phyloP scores from a whole-genome alignment of 371 early-diverging fungal genomes.

The Agmasoma carcini region DNA sequence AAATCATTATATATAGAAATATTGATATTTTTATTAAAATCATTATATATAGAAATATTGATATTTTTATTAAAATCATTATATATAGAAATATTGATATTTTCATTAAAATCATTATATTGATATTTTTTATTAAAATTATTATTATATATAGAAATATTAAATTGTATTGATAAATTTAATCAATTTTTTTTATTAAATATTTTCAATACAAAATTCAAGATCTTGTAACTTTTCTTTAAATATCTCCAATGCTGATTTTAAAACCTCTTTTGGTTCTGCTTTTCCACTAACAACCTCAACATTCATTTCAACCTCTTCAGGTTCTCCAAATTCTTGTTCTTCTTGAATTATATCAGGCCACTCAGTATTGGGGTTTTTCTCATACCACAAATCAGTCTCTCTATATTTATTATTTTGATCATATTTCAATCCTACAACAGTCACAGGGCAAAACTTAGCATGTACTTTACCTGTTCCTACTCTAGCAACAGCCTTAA shows the following conservation, averaged over 20 bases:
- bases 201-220: constrained; percentile 12
- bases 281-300: constrained; percentile 49
- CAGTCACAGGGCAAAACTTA: constrained; percentile 90
- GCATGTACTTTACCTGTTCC: constrained; percentile 86
- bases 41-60: neutral
- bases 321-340: constrained; percentile 13
- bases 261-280: constrained; percentile 42
- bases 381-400: constrained; percentile 81
- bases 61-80: neutral
- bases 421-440: constrained; percentile 84
- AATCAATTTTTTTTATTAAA: constrained; percentile 4
- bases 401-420: constrained; percentile 74
- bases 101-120: neutral
- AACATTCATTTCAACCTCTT: constrained; percentile 44
- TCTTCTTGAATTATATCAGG: constrained; percentile 31
- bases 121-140: neutral
- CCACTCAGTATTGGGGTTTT: constrained; percentile 56
- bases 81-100: no score
- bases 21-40: neutral
- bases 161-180: no score
- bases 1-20: neutral
- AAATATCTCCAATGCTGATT: constrained; percentile 34
- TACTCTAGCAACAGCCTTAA: constrained; percentile 69
- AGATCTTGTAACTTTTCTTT: no score
- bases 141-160: neutral